Evolutionary conservation across 2,329 filamentous ascomycete genomes (phyloP), one percentile per base, ranked within the genome.

Genomic region (Fusarium sambucinum): DNA sequence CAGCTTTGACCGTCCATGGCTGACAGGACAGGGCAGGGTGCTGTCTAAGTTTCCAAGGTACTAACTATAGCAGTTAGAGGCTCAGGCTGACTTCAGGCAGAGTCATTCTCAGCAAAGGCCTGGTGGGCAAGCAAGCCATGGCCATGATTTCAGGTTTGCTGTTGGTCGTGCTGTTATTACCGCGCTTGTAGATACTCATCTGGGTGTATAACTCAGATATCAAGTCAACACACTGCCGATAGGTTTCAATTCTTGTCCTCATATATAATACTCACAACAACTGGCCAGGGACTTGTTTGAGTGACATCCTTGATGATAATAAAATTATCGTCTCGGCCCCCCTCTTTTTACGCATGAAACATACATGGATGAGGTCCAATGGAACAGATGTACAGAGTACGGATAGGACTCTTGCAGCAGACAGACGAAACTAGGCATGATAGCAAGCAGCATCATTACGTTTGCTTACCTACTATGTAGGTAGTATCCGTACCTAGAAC

Each of bases 81-180:
- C 66, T 69, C 66, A 69, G 66, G 66, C 61, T 52, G 60, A 50
- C 48, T 63, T 69, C 57, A 69, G 52, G 66, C 66, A 61, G 56
- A 69, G 66, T 55, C 66, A 54, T 68, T 68, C 54, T 50, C 45
- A 56, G 54, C 41, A 59, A 30, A 13, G 40, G 46, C 25, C 61
- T 35, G 60, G 59, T 64, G 41, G 47, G 33, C 21, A 35, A 38
- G 29, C 19, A 33, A 48, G 21, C 47, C 17, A 25, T 29, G n/a
- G 30, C 16, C 55, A 47, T 68, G 35, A 51, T 23, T 59, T 68
- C 48, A 51, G 59, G 21, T 45, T 59, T 37, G 44, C 41, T 51
- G 46, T 50, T 52, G 37, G 38, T 48, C 27, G 16, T 23, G 32
- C 14, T 50, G n/a, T 37, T 35, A 17, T 35, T 21, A 12, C 27